Conservation (phyloP, 768 basidiomycete genomes). For the Podaxis sp. region DNA sequence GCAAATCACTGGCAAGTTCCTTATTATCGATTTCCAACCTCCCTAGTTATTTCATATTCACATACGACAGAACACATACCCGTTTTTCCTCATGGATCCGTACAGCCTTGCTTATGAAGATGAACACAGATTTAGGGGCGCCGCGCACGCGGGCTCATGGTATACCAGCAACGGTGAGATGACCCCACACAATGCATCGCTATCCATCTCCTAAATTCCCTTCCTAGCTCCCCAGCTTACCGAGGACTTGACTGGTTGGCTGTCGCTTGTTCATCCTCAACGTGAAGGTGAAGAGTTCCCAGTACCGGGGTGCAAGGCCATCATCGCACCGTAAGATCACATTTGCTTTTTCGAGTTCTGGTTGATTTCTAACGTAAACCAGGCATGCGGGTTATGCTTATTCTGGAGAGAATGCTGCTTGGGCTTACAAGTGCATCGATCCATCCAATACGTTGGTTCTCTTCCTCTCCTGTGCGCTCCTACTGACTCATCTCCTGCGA, state of each 20-base stretch:
- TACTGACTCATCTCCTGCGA: constrained; percentile 10
- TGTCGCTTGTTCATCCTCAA: constrained; percentile 51
- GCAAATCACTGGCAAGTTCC: background rate
- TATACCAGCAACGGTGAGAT: constrained; percentile 68
- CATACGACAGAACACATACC: background rate
- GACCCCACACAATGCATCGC: background rate
- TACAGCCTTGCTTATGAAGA: constrained; percentile 2
- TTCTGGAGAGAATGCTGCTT: constrained; percentile 91
- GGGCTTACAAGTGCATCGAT: constrained; percentile 93
- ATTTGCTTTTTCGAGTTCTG: constrained; percentile 1
- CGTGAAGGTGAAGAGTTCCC: constrained; percentile 48
- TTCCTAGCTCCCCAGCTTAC: constrained; percentile 55
- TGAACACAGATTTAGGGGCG: constrained; percentile 36
- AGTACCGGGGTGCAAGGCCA: constrained; percentile 69
- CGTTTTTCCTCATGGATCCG: background rate
- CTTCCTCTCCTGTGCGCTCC: constrained; percentile 10
- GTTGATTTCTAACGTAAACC: constrained; percentile 11
- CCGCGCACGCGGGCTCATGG: constrained; percentile 91
- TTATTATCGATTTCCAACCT: constrained; percentile 13
- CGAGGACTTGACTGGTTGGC: constrained; percentile 61
- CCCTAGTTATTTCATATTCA: constrained; percentile 1
- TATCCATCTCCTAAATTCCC: constrained; percentile 8
- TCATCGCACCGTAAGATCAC: constrained; percentile 81
- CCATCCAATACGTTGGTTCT: constrained; percentile 70
- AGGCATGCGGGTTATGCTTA: constrained; percentile 97